These are phyloP conservation scores for Didymella keratinophila DNA, from an alignment of 2,329 filamentous ascomycete species.

Conservation along the genomic window DNA sequence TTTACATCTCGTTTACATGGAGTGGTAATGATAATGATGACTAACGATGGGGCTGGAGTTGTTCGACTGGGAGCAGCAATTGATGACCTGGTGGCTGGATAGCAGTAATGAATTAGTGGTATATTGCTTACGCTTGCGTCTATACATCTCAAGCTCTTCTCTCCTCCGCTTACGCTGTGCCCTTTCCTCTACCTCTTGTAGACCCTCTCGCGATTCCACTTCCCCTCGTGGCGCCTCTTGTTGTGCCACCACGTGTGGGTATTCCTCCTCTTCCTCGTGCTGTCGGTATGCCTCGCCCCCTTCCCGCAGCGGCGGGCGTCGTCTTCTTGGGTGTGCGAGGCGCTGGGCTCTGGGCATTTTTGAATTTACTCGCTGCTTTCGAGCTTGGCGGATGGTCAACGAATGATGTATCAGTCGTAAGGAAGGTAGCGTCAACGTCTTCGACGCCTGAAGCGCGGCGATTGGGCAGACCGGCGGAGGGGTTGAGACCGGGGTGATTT, in stretches of 20 bases:
- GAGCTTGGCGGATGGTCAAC: constrained; percentile 79
- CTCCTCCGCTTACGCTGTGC: too few species aligned
- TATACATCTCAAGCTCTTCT: too few species aligned
- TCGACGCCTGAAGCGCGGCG: constrained; percentile 38
- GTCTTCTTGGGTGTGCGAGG: constrained; percentile 32
- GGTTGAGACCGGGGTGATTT: constrained; percentile 36
- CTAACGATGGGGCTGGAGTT: not conserved
- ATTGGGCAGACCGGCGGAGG: constrained; percentile 30
- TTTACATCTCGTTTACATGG: constrained; percentile 35
- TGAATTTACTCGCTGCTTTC: constrained; percentile 56
- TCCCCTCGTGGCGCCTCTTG: constrained; percentile 42
- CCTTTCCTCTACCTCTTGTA: constrained; percentile 48
- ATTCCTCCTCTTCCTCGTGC: constrained; percentile 45
- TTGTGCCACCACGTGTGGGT: constrained; percentile 43
- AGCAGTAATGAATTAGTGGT: constrained; percentile 19
- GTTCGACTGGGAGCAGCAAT: not conserved
- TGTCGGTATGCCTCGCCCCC: constrained; percentile 46
- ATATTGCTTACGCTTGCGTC: constrained; percentile 17
- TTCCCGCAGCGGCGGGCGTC: constrained; percentile 32
- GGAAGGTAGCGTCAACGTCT: constrained; percentile 81
- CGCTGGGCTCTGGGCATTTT: constrained; percentile 45
- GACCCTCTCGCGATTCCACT: constrained; percentile 49
- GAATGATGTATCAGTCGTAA: constrained; percentile 93
- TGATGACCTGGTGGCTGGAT: constrained; percentile 7
- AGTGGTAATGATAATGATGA: constrained; percentile 25